Percentiles rank a stretch among this genome's conserved stretches.
phyloP scores from a whole-genome alignment of 1,284 basidiomycete genomes.

The Rhodotorula sp. region DNA sequence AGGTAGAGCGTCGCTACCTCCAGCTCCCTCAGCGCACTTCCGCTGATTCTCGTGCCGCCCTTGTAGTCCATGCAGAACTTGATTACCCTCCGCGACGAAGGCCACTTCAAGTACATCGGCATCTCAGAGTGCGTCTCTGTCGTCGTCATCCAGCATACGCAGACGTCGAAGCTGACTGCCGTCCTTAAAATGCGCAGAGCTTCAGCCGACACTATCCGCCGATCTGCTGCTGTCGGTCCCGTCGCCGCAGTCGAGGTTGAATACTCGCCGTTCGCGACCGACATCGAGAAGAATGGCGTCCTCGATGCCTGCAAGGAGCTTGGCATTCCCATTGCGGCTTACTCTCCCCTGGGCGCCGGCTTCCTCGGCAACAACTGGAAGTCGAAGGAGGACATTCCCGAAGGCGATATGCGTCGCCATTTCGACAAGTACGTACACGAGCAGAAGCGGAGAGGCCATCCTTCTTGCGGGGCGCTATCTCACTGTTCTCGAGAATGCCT shows the following conservation, averaged over 20 bases:
- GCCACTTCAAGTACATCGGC: constrained; percentile 46
- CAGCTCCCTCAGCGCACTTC: no score
- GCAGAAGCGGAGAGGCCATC: no score
- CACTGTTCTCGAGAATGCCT: no score
- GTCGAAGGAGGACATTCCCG: constrained; percentile 57
- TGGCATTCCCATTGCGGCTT: constrained; percentile 60
- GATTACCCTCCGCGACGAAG: constrained; percentile 42
- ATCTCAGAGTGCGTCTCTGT: constrained; percentile 36
- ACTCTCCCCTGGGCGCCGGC: constrained; percentile 62
- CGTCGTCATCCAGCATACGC: background rate
- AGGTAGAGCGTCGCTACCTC: constrained; percentile 4
- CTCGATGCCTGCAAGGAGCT: constrained; percentile 53
- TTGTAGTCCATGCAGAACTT: constrained; percentile 40
- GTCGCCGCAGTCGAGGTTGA: constrained; percentile 46
- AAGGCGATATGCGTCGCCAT: constrained; percentile 47
- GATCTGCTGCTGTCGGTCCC: constrained; percentile 40
- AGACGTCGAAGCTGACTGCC: background rate
- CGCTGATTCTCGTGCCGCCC: no score
- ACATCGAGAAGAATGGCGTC: constrained; percentile 53
- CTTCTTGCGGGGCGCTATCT: no score
- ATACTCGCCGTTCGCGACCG: constrained; percentile 53
- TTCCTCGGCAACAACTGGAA: constrained; percentile 61
- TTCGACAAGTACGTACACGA: constrained; percentile 44
- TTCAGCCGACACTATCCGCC: constrained; percentile 40
- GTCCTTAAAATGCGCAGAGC: background rate